Conservation (phyloP, 257 asterid species). For the Solanum bulbocastanum region DNA sequence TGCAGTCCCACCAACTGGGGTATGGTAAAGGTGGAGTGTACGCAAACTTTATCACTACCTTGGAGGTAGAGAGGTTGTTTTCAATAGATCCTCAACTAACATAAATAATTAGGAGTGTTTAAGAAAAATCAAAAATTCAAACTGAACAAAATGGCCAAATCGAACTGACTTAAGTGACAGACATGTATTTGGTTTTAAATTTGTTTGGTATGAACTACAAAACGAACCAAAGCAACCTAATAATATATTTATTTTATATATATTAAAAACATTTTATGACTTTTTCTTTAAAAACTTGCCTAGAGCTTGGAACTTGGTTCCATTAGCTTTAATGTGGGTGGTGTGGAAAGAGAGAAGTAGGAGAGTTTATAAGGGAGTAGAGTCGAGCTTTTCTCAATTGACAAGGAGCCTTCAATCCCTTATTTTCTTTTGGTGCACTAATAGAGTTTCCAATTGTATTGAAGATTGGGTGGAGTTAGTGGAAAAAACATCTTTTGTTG, state of each 20-base stretch:
- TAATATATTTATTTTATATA: background rate
- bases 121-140: background rate
- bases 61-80: background rate
- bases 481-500: background rate
- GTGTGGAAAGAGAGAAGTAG: background rate
- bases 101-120: background rate
- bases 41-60: background rate
- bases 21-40: background rate
- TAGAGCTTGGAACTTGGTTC: background rate
- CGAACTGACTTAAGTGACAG: background rate
- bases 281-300: background rate
- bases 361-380: background rate
- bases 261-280: background rate
- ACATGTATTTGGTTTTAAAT: background rate
- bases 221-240: background rate
- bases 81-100: background rate
- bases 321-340: background rate
- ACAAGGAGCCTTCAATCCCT: background rate
- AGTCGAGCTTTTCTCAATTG: background rate
- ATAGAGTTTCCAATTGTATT: background rate
- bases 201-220: background rate
- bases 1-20: background rate
- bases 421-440: background rate
- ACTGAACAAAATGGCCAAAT: background rate
- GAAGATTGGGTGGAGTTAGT: background rate